Percentiles rank a stretch among this genome's conserved stretches.
Conservation (phyloP, 1,139 yeast genomes). For the Hyphopichia wangnamkhiaoensis region DNA sequence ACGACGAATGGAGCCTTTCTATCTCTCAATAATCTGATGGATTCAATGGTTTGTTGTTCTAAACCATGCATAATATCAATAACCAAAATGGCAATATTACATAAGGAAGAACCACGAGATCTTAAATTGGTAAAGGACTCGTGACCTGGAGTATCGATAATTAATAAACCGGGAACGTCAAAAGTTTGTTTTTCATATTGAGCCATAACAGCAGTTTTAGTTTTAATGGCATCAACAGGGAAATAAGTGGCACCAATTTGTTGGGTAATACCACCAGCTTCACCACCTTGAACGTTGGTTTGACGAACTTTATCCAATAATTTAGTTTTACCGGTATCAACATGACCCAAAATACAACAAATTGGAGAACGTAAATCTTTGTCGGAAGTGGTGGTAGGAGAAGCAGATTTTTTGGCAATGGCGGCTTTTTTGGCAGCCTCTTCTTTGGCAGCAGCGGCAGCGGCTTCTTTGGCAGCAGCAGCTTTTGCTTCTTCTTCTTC, state of each 20-base stretch:
- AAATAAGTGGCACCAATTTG: slow-evolving; percentile 99
- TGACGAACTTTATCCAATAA: slow-evolving; percentile 95
- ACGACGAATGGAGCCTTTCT: slow-evolving; percentile 98
- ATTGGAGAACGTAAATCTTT: slow-evolving; percentile 91
- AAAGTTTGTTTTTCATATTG: slow-evolving; percentile 79
- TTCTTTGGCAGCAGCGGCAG: slow-evolving; percentile 4
- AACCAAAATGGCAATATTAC: slow-evolving; percentile 98
- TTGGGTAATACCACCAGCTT: slow-evolving; percentile 99
- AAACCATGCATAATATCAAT: slow-evolving; percentile 99
- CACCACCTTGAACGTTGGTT: slow-evolving; percentile 99
- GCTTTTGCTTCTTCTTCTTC: slow-evolving; percentile 15
- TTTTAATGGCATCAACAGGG: slow-evolving; percentile 92
- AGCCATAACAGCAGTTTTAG: slow-evolving; percentile 90
- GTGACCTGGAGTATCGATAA: slow-evolving; percentile 99
- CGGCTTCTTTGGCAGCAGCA: slow-evolving; percentile 1
- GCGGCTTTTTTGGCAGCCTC: slow-evolving; percentile 13
- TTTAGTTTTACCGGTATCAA: slow-evolving; percentile 98
- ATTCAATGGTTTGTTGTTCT: slow-evolving; percentile 96
- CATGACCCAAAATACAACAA: slow-evolving; percentile 98
- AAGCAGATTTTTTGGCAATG: slow-evolving; percentile 18
- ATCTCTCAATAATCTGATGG: slow-evolving; percentile 87
- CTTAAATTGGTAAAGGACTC: slow-evolving; percentile 97
- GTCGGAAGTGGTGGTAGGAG: slow-evolving; percentile 22
- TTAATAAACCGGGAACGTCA: slow-evolving; percentile 95
- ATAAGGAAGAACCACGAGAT: slow-evolving; percentile 97